Evolutionary conservation across 2,329 filamentous ascomycete species (phyloP).

Genomic region (Parascedosporium putredinis): DNA sequence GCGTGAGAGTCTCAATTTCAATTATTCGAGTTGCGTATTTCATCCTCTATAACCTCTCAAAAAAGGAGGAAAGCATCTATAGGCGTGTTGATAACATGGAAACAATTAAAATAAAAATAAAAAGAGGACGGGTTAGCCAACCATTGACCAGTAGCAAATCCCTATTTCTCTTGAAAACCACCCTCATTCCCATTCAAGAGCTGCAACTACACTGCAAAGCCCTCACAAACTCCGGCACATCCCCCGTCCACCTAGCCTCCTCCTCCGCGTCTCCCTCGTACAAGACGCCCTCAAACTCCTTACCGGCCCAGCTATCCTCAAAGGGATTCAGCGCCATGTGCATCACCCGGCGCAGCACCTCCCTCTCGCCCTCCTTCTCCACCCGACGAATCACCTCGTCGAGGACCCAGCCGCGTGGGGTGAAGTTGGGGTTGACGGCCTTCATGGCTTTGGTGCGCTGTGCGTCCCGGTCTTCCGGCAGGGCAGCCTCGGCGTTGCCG

Average conservation of each 20-base stretch:
- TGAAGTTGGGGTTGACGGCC: constrained; percentile 81
- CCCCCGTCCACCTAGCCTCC: constrained; percentile 73
- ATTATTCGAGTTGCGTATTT: too few species aligned
- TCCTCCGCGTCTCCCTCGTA: constrained; percentile 56
- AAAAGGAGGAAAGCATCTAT: too few species aligned
- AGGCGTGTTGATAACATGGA: too few species aligned
- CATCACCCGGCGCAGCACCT: constrained; percentile 69
- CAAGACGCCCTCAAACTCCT: constrained; percentile 33
- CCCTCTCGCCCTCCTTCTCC: constrained; percentile 71
- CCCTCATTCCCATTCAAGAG: constrained; percentile 43
- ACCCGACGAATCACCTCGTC: constrained; percentile 88
- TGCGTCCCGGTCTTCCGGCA: constrained; percentile 31
- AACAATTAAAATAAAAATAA: too few species aligned
- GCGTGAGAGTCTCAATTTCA: too few species aligned
- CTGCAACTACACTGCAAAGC: constrained; percentile 94
- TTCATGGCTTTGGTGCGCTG: constrained; percentile 68
- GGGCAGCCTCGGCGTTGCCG: constrained; percentile 28
- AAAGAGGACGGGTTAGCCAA: too few species aligned
- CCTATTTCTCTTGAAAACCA: neutral
- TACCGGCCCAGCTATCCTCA: constrained; percentile 60
- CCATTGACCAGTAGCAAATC: too few species aligned
- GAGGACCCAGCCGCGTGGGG: constrained; percentile 82
- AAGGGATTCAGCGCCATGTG: constrained; percentile 79
- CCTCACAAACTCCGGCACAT: constrained; percentile 67
- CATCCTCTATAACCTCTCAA: too few species aligned